These are phyloP conservation scores for Polytolypa hystricis DNA, from an alignment of 2,329 filamentous ascomycete species.

Conservation along the genomic window DNA sequence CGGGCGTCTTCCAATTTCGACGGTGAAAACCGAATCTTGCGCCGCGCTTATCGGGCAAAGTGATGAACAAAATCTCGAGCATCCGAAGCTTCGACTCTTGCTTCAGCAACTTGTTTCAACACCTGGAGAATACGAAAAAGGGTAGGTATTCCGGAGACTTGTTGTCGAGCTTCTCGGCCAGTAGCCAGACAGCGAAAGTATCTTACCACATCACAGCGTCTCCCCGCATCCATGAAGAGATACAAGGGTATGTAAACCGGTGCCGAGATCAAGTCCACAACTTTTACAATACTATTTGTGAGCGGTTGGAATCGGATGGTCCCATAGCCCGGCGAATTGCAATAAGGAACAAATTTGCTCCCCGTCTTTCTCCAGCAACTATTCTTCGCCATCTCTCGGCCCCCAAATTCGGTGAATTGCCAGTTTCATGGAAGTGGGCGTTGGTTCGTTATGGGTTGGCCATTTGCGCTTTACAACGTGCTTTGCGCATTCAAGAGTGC, in stretches of 20 bases:
- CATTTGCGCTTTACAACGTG: conserved; percentile 19
- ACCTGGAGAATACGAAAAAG: no score
- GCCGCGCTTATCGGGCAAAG: no score
- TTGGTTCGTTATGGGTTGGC: conserved; percentile 17
- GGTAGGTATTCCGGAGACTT: no score
- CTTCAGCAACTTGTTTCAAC: no score
- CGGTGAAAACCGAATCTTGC: no score
- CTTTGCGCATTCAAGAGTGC: conserved; percentile 16
- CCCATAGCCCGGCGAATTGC: conserved; percentile 2
- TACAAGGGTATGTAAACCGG: not conserved
- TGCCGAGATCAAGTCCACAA: not conserved
- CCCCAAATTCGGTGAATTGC: conserved; percentile 8
- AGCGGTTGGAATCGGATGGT: conserved; percentile 2
- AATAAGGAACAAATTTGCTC: conserved; percentile 8
- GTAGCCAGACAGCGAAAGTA: no score
- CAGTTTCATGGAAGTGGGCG: conserved; percentile 12
- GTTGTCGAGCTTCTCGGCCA: no score
- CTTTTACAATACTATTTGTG: not conserved
- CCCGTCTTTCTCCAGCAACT: conserved; percentile 14
- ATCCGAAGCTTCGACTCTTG: no score
- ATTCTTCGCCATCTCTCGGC: conserved; percentile 17
- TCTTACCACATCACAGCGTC: no score
- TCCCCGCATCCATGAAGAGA: no score
- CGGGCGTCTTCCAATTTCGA: no score
- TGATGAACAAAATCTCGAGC: no score